Base-by-base conservation (phyloP, 352 stramenopile genomes). In the Globisporangium heterothallicum region DNA sequence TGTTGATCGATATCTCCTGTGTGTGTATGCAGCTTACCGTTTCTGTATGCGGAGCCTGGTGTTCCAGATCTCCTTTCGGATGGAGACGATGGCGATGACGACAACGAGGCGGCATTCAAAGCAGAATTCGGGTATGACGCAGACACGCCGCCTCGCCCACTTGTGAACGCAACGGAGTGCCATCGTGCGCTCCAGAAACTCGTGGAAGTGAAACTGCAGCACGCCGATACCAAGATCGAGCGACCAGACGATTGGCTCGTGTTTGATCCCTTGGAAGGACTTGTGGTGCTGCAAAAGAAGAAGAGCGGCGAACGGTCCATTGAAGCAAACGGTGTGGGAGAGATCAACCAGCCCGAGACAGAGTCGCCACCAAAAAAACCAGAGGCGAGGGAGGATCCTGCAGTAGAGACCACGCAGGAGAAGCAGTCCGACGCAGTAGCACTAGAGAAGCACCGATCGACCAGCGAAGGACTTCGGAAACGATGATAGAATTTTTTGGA, bases 231-330 rank as follows among this genome's bases (percentile, higher is more conserved):
- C 18, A 76, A 53, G 16, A 83, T 90, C 44, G 35, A 63, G 18
- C 74, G 77, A 14, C 74, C 76, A 4, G 79, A 88, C 42, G 66
- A 81, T 35, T 90, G 79, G 79, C 69, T 90, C 29, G 79, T 90
- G 59, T 90, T 86, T 18, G 79, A 90, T 26, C 79, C 79, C 2
- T 57, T 81, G 26, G 59, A 74, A 29, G 68, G 77, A n/a, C 58
- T 72, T 19, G 63, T 90, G 25, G 75, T 87, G 40, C 56, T 77
- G 29, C 74, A 85, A 34, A 87, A 87, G 52, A 53, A 68, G 26
- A 42, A 42, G 29, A 47, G 43, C 36, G 56, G 42, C 35, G 40
- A 21, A 22, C 63, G 59, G 24, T 50, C n/a, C n/a, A n/a, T n/a
- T n/a, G n/a, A n/a, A n/a, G n/a, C n/a, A n/a, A n/a, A n/a, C n/a